Evolutionary conservation across 2,329 filamentous ascomycete genomes (phyloP).

Genomic region (Rutstroemia sp.): DNA sequence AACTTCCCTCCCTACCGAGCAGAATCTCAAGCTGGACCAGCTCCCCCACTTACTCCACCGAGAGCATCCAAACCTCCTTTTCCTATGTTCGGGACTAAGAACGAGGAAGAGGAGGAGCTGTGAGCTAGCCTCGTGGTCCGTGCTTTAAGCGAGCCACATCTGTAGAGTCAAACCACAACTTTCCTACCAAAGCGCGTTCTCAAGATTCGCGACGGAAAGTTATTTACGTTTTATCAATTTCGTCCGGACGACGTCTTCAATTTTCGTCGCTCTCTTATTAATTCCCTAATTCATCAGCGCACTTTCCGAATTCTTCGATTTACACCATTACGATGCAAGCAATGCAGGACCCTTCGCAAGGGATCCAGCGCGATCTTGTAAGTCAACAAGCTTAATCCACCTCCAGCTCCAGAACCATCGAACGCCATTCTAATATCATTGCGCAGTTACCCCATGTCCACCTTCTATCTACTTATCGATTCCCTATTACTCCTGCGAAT

Average conservation of each 20-base stretch:
- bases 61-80: too few relatives aligned
- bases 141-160: background rate
- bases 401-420: constrained; percentile 3
- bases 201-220: background rate
- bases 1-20: too few relatives aligned
- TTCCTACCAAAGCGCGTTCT: background rate
- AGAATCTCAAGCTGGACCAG: too few relatives aligned
- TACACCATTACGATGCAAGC: constrained; percentile 5
- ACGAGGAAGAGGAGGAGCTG: background rate
- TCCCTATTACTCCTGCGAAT: constrained; percentile 58
- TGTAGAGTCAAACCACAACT: background rate
- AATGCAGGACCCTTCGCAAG: constrained; percentile 38
- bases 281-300: background rate
- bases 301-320: background rate
- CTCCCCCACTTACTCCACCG: too few relatives aligned
- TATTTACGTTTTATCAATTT: background rate
- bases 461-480: constrained; percentile 76
- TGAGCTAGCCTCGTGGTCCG: background rate
- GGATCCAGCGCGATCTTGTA: constrained; percentile 39
- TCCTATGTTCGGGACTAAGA: too few relatives aligned
- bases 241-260: background rate
- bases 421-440: constrained; percentile 12
- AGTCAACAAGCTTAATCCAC: constrained; percentile 16
- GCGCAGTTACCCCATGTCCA: constrained; percentile 59
- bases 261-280: background rate